Evolutionary conservation across 1,284 basidiomycete species (phyloP).

Genomic region (Ustilago lituana): DNA sequence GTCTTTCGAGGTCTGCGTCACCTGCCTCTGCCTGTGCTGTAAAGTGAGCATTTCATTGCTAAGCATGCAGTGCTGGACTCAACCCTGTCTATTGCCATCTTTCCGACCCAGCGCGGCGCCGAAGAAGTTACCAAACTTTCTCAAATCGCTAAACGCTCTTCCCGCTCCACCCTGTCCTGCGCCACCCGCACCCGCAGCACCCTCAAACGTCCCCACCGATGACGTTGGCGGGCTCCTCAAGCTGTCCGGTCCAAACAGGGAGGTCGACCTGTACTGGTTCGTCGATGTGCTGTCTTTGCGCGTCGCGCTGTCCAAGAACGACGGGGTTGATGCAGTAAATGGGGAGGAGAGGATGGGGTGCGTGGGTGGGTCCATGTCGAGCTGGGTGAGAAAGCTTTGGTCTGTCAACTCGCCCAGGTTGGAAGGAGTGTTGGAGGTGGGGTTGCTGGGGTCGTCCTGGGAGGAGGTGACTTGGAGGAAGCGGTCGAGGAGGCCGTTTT

Average conservation of each 20-base stretch:
- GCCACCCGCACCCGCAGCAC: slow-evolving; percentile 6
- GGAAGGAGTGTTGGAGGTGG: neutral
- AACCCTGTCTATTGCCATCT: slow-evolving; percentile 18
- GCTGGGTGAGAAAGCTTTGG: slow-evolving; percentile 71
- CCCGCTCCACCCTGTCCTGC: slow-evolving; percentile 34
- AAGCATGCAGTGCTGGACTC: neutral
- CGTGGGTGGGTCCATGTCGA: slow-evolving; percentile 84
- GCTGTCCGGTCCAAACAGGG: slow-evolving; percentile 31
- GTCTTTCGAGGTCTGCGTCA: no score
- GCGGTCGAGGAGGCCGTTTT: slow-evolving; percentile 87
- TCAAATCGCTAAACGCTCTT: slow-evolving; percentile 54
- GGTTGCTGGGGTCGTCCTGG: slow-evolving; percentile 1
- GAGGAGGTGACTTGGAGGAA: slow-evolving; percentile 81
- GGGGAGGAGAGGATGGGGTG: slow-evolving; percentile 30
- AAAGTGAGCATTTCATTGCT: neutral
- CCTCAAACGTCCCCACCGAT: slow-evolving; percentile 11
- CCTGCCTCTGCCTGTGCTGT: no score
- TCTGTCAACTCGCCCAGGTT: slow-evolving; percentile 24
- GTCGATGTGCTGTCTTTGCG: slow-evolving; percentile 16
- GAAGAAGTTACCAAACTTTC: slow-evolving; percentile 61
- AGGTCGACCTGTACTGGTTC: slow-evolving; percentile 20
- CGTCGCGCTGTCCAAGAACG: slow-evolving; percentile 30
- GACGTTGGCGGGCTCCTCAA: slow-evolving; percentile 5
- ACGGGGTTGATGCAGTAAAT: slow-evolving; percentile 35
- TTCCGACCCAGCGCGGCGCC: slow-evolving; percentile 55